A percentile compares a stretch with the other conserved stretches of the same genome.
These are phyloP conservation scores for Leccinum arenicola DNA, from an alignment of 768 basidiomycete species.

Conservation along the genomic window DNA sequence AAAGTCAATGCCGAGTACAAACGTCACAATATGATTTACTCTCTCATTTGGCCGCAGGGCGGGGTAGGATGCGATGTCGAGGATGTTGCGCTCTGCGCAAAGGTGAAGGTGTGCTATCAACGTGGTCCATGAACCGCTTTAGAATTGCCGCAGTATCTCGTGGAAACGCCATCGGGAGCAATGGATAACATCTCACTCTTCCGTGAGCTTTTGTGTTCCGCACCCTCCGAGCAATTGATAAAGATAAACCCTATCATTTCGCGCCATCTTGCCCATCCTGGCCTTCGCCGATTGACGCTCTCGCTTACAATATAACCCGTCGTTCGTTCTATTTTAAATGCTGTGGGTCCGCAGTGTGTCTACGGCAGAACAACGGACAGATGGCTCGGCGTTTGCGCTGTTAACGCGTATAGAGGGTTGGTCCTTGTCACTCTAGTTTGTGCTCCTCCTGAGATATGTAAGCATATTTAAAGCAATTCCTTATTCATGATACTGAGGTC, in stretches of 20 bases:
- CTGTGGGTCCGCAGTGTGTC: constrained; percentile 48
- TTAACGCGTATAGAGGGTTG: neutral
- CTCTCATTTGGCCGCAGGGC: constrained; percentile 66
- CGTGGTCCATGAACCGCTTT: constrained; percentile 47
- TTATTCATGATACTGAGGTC: neutral
- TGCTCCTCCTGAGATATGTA: constrained; percentile 7
- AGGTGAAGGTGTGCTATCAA: constrained; percentile 62
- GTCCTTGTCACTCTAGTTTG: neutral
- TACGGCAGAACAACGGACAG: constrained; percentile 49
- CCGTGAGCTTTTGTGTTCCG: constrained; percentile 54
- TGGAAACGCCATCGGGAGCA: constrained; percentile 39
- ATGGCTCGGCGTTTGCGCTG: constrained; percentile 32
- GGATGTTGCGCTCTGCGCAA: constrained; percentile 53
- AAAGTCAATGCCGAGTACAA: constrained; percentile 58
- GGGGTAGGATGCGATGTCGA: constrained; percentile 52
- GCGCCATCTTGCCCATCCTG: constrained; percentile 53
- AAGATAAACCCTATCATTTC: constrained; percentile 49
- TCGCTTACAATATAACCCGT: constrained; percentile 57
- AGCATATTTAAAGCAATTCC: constrained; percentile 4
- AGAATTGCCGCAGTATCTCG: constrained; percentile 41
- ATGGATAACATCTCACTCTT: constrained; percentile 43
- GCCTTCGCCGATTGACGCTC: constrained; percentile 65
- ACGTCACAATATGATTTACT: constrained; percentile 56
- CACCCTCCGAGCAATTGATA: constrained; percentile 50
- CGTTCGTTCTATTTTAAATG: constrained; percentile 53